These are phyloP conservation scores for Penicillium ucsense DNA, from an alignment of 495 filamentous ascomycete genomes.

Conservation along the genomic window DNA sequence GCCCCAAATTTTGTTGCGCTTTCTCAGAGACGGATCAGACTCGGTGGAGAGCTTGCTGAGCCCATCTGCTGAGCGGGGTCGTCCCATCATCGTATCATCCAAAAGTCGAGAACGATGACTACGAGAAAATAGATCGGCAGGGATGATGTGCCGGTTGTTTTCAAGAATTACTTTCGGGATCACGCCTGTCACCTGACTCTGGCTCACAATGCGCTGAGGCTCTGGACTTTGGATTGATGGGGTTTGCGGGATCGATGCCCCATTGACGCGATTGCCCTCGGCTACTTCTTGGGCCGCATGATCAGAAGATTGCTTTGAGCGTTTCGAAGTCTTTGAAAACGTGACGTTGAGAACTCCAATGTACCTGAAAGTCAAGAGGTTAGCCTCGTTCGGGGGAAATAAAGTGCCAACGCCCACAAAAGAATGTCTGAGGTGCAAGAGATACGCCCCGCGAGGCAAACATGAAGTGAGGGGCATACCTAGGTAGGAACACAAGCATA, in stretches of 20 bases:
- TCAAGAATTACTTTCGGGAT: conserved; percentile 91
- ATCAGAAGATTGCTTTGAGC: conserved; percentile 38
- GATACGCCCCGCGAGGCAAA: background rate
- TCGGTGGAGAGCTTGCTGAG: conserved; percentile 6
- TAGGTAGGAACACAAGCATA: conserved; percentile 81
- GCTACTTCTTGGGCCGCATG: conserved; percentile 13
- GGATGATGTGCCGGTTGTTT: conserved; percentile 93
- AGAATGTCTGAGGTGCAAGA: no score
- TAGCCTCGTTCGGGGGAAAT: background rate
- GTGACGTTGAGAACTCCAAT: conserved; percentile 97
- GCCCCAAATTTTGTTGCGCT: conserved; percentile 68
- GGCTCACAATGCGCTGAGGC: conserved; percentile 64
- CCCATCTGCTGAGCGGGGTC: conserved; percentile 11
- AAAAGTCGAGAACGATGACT: conserved; percentile 22
- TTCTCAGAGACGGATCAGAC: conserved; percentile 20
- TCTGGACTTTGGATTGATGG: conserved; percentile 21
- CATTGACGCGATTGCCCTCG: conserved; percentile 13
- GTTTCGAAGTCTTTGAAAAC: conserved; percentile 74
- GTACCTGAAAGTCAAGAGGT: conserved; percentile 57
- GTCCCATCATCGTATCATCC: conserved; percentile 11
- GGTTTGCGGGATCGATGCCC: conserved; percentile 6
- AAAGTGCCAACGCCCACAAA: no score
- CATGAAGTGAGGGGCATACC: conserved; percentile 46
- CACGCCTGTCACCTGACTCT: conserved; percentile 53
- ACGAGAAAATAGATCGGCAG: conserved; percentile 59